These are phyloP conservation scores for Melastoma candidum DNA, from an alignment of 441 rosid species.

Conservation along the genomic window DNA sequence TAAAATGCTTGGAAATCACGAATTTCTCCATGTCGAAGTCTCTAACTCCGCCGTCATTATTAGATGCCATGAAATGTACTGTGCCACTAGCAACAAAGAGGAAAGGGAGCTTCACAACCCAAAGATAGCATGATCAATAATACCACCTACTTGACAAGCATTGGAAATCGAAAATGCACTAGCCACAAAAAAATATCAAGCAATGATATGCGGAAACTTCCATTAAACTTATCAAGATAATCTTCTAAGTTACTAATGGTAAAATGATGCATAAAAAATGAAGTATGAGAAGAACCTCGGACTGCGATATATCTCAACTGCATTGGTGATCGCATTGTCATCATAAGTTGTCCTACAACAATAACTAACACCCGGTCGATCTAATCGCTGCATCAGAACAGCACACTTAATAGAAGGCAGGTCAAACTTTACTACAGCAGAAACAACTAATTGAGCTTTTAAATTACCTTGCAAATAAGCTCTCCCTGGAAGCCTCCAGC, in stretches of 20 bases:
- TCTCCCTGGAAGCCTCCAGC: slow-evolving; percentile 36
- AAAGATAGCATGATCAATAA: too few relatives aligned
- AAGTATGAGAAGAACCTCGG: too few relatives aligned
- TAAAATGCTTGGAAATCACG: slow-evolving; percentile 20
- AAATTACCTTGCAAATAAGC: slow-evolving; percentile 26
- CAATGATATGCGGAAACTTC: too few relatives aligned
- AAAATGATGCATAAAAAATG: too few relatives aligned
- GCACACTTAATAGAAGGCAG: neutral
- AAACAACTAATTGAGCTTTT: neutral
- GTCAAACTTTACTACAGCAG: neutral
- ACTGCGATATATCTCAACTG: slow-evolving; percentile 9
- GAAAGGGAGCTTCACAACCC: neutral
- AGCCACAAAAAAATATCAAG: too few relatives aligned
- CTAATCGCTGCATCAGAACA: slow-evolving; percentile 7
- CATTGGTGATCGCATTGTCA: slow-evolving; percentile 12
- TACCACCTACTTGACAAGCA: too few relatives aligned
- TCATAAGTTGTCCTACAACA: slow-evolving; percentile 11
- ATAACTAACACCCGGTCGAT: slow-evolving; percentile 6
- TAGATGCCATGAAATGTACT: slow-evolving; percentile 24
- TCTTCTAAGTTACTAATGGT: too few relatives aligned
- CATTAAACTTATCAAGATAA: neutral
- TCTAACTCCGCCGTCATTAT: slow-evolving; percentile 23
- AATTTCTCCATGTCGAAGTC: slow-evolving; percentile 25
- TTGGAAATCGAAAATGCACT: too few relatives aligned
- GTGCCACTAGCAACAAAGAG: slow-evolving; percentile 19